Percentiles rank a stretch among this genome's conserved stretches.
Conservation (phyloP, 1,284 basidiomycete genomes). For the Papiliotrema flavescens region DNA sequence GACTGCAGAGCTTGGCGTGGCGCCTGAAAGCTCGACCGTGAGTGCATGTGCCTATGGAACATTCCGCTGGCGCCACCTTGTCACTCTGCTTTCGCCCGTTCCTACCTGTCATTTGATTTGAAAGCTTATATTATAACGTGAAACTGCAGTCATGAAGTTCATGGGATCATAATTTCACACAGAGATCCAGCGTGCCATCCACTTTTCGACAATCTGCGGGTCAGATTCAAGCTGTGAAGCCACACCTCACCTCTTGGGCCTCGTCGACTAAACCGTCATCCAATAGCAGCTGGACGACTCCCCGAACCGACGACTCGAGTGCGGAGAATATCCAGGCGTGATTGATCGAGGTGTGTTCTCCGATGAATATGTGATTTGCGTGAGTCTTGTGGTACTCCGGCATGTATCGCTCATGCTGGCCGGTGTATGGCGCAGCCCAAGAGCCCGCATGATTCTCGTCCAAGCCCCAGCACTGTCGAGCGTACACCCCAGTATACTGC, state of each 20-base stretch:
- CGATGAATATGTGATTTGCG: constrained; percentile 24
- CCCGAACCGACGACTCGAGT: constrained; percentile 21
- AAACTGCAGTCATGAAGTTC: too few species aligned
- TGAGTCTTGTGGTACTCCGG: constrained; percentile 28
- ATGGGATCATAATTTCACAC: too few species aligned
- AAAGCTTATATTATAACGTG: too few species aligned
- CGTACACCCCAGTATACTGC: constrained; percentile 22
- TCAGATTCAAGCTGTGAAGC: not conserved
- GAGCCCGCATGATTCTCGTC: constrained; percentile 20
- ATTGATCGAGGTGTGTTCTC: constrained; percentile 26
- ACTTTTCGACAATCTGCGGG: constrained; percentile 16
- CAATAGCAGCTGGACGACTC: constrained; percentile 24
- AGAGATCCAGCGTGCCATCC: constrained; percentile 24
- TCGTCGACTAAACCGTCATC: constrained; percentile 30
- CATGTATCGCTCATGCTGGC: constrained; percentile 27
- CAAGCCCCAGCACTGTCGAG: constrained; percentile 22
- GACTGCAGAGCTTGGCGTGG: too few species aligned
- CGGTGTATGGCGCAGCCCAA: constrained; percentile 24
- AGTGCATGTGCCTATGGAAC: too few species aligned
- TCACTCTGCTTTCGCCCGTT: too few species aligned
- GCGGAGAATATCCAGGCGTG: constrained; percentile 29
- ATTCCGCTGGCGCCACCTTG: too few species aligned
- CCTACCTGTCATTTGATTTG: too few species aligned
- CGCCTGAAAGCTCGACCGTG: too few species aligned
- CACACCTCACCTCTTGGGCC: constrained; percentile 23